Evolutionary conservation across 225 moss, liverwort and hornwort species (phyloP).

Genomic region (Polytrichum commune): DNA sequence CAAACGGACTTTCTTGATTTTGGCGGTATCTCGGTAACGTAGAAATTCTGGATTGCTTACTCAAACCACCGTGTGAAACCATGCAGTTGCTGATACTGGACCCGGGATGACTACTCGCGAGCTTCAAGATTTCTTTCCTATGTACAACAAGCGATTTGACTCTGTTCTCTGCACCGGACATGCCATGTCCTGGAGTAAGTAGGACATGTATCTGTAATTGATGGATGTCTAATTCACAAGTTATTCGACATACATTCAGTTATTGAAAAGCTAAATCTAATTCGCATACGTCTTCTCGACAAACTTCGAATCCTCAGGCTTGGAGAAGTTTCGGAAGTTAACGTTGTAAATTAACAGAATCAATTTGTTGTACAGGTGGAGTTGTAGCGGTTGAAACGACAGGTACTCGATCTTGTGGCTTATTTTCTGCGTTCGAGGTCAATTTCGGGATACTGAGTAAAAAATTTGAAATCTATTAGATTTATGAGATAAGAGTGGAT

Average conservation of each 20-base stretch:
- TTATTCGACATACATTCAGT: neutral
- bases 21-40: neutral
- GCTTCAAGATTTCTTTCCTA: constrained; percentile 37
- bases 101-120: constrained; percentile 27
- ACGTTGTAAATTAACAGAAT: too few species aligned
- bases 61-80: too few species aligned
- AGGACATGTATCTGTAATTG: neutral
- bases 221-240: neutral
- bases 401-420: constrained; percentile 1
- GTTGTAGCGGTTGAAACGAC: constrained; percentile 4
- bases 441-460: too few species aligned
- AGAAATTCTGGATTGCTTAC: neutral
- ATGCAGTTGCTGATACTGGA: constrained; percentile 50
- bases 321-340: too few species aligned
- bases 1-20: neutral
- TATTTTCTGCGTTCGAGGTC: too few species aligned
- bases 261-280: neutral
- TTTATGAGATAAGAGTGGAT: too few species aligned
- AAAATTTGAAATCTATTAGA: too few species aligned
- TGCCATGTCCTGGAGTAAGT: constrained; percentile 46
- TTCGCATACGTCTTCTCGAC: too few species aligned
- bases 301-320: too few species aligned
- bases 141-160: constrained; percentile 33
- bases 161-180: constrained; percentile 14
- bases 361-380: constrained; percentile 6